phyloP scores from a whole-genome alignment of 2,329 filamentous ascomycete species.

The Penicillium sp. region DNA sequence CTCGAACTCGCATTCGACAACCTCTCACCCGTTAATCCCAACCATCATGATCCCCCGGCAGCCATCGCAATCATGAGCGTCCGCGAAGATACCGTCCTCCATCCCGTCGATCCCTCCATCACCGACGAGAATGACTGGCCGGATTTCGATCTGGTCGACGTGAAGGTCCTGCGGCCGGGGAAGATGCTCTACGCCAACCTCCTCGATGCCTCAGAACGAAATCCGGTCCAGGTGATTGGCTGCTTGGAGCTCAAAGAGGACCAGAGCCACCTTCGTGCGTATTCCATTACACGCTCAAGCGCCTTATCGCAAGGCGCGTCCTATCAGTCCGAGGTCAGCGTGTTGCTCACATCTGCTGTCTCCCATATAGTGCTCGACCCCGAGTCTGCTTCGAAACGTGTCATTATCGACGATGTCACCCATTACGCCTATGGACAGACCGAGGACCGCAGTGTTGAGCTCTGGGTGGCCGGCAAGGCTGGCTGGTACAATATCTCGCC shows the following conservation, averaged over 20 bases:
- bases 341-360: conserved; percentile 7
- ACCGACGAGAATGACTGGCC: conserved; percentile 60
- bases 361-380: conserved; percentile 38
- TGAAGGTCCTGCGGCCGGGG: conserved; percentile 53
- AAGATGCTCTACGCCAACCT: conserved; percentile 56
- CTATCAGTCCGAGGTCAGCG: conserved; percentile 4
- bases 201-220: conserved; percentile 55
- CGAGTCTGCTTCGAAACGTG: conserved; percentile 43
- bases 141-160: conserved; percentile 59
- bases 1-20: conserved; percentile 1
- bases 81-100: conserved; percentile 50
- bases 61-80: conserved; percentile 43
- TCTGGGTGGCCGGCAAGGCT: conserved; percentile 64
- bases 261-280: conserved; percentile 45
- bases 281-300: conserved; percentile 5
- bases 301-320: conserved; percentile 15
- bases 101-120: conserved; percentile 46
- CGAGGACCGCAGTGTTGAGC: conserved; percentile 56
- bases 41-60: conserved; percentile 34
- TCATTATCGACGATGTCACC: conserved; percentile 52
- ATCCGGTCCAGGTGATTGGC: conserved; percentile 59
- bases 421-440: conserved; percentile 54
- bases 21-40: background rate
- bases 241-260: conserved; percentile 50
- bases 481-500: conserved; percentile 64